Conservation (phyloP, 2,329 filamentous ascomycete species). For the Sordariomycetes sp. region DNA sequence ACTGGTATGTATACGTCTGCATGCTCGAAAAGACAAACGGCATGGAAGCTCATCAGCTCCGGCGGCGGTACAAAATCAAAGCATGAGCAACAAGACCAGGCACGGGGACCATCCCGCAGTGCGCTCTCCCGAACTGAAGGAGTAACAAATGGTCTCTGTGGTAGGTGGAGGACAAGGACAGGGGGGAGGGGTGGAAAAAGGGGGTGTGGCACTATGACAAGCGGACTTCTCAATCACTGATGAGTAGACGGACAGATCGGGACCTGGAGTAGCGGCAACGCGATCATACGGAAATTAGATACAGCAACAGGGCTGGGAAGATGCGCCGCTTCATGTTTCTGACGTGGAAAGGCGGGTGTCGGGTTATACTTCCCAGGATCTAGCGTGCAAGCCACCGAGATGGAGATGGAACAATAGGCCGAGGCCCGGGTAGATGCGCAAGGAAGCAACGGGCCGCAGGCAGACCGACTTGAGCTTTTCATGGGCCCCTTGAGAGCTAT, state of each 20-base stretch:
- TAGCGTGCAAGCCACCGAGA: slow-evolving; percentile 3
- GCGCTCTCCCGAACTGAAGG: background rate
- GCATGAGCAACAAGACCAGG: background rate
- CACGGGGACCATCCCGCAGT: background rate
- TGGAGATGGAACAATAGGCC: background rate
- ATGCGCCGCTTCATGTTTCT: background rate
- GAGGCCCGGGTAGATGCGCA: background rate
- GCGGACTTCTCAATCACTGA: background rate
- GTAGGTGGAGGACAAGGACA: background rate
- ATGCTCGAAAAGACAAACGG: background rate
- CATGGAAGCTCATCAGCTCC: background rate
- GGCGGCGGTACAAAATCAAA: background rate
- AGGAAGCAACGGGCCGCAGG: slow-evolving; percentile 1
- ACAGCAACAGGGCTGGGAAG: background rate
- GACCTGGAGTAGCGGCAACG: background rate
- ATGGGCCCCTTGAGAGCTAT: background rate
- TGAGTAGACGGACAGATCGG: background rate
- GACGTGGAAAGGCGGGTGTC: background rate
- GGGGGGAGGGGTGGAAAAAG: background rate
- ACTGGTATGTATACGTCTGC: background rate
- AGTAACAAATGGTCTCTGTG: background rate
- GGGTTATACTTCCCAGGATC: background rate
- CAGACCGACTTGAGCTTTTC: slow-evolving; percentile 1
- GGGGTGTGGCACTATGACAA: background rate
- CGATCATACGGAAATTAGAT: background rate